Base-by-base conservation (phyloP, 768 basidiomycete genomes). In the Filobasidium floriforme region DNA sequence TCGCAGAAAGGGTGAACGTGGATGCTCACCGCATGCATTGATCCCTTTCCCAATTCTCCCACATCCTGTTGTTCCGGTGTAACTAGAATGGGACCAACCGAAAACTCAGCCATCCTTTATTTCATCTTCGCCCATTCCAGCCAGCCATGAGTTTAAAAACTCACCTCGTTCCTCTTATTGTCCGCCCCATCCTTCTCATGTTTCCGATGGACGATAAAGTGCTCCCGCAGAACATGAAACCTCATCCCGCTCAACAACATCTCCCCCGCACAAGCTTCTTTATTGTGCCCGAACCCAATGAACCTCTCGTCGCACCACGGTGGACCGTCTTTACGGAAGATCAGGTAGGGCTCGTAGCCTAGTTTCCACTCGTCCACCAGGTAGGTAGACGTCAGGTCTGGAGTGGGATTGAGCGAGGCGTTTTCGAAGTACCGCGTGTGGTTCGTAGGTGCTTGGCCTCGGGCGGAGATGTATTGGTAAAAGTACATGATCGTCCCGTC, bases 271-370 rank as follows among this genome's bases (percentile, higher is more conserved):
- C 91, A 92, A 11, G 92, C 90, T 1, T 91, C 91, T 77, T 93
- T 93, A 81, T 93, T 93, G 1, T 86, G 89, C 4, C 91, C 91
- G 75, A 92, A 92, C 1, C 91, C 91, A 55, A 91, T 83, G 73
- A 93, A 93, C 41, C 90, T 6, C 3, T 12, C 19, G 19, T 49
- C 19, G 37, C 54, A 60, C 89, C 89, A 91, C 26, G 88, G 87
- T 4, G 87, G 83, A 1, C 73, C 85, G 69, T 88, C 83, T 69
- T 86, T 88, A 78, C 84, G 87, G 73, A 89, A 88, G 57, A 93
- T 85, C 51, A 91, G 83, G 73, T 92, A 93, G 18, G 91, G 91
- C 73, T 93, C 91, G 74, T 93, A 93, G 2, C 88, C 85, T 41
- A 89, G 82, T 67, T 90, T 88, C 76, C 92, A 92, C 61, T 82